Conservation (phyloP, 108 stramenopile species). For the Skeletonema grethae region DNA sequence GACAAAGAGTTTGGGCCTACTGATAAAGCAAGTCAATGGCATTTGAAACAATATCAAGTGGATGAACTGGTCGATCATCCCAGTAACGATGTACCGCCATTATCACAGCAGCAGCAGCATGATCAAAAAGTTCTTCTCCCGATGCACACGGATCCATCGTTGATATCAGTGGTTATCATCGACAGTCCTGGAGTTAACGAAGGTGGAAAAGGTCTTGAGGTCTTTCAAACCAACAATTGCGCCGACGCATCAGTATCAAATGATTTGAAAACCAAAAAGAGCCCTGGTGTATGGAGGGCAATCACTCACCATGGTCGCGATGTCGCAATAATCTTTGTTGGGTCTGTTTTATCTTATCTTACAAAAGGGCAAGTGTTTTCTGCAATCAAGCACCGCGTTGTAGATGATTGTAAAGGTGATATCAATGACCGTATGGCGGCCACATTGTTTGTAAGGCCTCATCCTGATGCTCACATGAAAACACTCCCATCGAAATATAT, state of each 20-base stretch:
- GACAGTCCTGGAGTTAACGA: constrained; percentile 47
- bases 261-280: neutral
- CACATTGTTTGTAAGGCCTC: constrained; percentile 81
- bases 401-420: constrained; percentile 13
- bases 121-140: constrained; percentile 51
- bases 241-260: neutral
- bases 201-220: constrained; percentile 66
- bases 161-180: constrained; percentile 77
- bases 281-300: constrained; percentile 50
- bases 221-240: constrained; percentile 5
- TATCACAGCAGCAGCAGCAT: constrained; percentile 5
- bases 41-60: constrained; percentile 72
- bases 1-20: constrained; percentile 65
- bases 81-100: neutral
- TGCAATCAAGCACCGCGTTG: constrained; percentile 71
- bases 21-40: constrained; percentile 72
- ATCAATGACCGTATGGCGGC: constrained; percentile 54
- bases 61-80: constrained; percentile 3
- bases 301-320: constrained; percentile 67
- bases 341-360: constrained; percentile 70
- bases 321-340: constrained; percentile 76
- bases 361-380: constrained; percentile 58
- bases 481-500: constrained; percentile 48
- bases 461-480: constrained; percentile 48
- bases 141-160: constrained; percentile 84